These are phyloP conservation scores for Plasmodium inui DNA, from an alignment of 169 alveolate genomes.

Conservation along the genomic window DNA sequence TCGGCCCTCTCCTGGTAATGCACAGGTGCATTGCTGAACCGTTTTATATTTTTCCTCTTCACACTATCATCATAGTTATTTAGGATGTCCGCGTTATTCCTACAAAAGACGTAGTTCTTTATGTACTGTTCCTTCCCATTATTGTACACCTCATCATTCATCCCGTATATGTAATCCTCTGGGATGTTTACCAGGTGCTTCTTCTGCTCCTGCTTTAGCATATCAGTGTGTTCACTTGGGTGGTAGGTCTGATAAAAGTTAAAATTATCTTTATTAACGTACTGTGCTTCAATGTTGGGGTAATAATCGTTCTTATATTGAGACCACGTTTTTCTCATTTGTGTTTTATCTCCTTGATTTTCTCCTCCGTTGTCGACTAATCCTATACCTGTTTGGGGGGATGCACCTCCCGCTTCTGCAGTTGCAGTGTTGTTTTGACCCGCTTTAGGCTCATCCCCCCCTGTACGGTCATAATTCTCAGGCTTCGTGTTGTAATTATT, in stretches of 20 bases:
- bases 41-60: slow-evolving; percentile 36
- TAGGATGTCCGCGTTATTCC: slow-evolving; percentile 25
- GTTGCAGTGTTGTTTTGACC: too few relatives aligned
- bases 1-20: slow-evolving; percentile 29
- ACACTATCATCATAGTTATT: slow-evolving; percentile 51
- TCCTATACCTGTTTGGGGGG: background rate
- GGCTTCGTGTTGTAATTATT: slow-evolving; percentile 72
- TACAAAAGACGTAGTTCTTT: slow-evolving; percentile 52
- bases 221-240: slow-evolving; percentile 17
- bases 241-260: slow-evolving; percentile 37
- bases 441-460: background rate
- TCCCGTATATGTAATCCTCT: slow-evolving; percentile 68
- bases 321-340: slow-evolving; percentile 52
- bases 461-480: slow-evolving; percentile 48
- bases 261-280: slow-evolving; percentile 32
- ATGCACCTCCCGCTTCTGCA: background rate
- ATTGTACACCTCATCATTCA: slow-evolving; percentile 67
- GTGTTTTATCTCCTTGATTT: background rate
- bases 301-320: slow-evolving; percentile 69
- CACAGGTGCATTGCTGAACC: slow-evolving; percentile 33
- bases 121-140: slow-evolving; percentile 70
- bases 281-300: slow-evolving; percentile 72
- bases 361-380: background rate
- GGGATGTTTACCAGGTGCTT: slow-evolving; percentile 39
- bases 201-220: slow-evolving; percentile 46